Evolutionary conservation across 2,329 filamentous ascomycete species (phyloP).

Genomic region (Emmonsiellopsis sp.): DNA sequence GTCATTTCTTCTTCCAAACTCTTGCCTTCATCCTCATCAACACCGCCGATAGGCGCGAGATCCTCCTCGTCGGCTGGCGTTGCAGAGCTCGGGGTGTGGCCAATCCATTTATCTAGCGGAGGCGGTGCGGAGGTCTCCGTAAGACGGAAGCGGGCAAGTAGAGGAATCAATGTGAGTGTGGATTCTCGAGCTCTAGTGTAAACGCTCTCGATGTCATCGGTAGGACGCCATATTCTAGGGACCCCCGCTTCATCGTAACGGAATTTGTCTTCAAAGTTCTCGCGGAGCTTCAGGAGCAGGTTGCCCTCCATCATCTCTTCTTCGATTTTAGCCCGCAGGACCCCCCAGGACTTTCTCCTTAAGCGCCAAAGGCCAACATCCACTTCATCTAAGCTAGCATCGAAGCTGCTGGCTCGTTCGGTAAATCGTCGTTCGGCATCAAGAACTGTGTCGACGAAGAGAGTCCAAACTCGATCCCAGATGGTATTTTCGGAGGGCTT

Average conservation of each 20-base stretch:
- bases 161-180: conserved; percentile 79
- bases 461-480: conserved; percentile 90
- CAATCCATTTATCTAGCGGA: conserved; percentile 76
- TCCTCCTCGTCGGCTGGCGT: conserved; percentile 85
- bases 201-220: conserved; percentile 90
- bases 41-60: conserved; percentile 75
- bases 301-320: conserved; percentile 99
- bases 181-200: conserved; percentile 90
- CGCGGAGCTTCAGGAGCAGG: conserved; percentile 83
- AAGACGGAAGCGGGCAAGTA: conserved; percentile 76
- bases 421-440: conserved; percentile 81
- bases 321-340: conserved; percentile 80
- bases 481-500: conserved; percentile 74
- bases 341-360: conserved; percentile 88
- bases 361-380: conserved; percentile 87
- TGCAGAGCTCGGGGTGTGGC: conserved; percentile 61
- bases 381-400: conserved; percentile 83
- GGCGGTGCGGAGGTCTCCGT: conserved; percentile 65
- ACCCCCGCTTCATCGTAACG: conserved; percentile 93
- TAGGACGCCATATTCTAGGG: conserved; percentile 90
- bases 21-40: conserved; percentile 91
- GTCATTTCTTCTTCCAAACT: conserved; percentile 94
- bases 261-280: conserved; percentile 99
- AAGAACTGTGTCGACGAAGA: conserved; percentile 71
- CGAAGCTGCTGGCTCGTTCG: conserved; percentile 83